Evolutionary conservation across 805 yeast species (phyloP).

Genomic region (Brettanomyces nanus): DNA sequence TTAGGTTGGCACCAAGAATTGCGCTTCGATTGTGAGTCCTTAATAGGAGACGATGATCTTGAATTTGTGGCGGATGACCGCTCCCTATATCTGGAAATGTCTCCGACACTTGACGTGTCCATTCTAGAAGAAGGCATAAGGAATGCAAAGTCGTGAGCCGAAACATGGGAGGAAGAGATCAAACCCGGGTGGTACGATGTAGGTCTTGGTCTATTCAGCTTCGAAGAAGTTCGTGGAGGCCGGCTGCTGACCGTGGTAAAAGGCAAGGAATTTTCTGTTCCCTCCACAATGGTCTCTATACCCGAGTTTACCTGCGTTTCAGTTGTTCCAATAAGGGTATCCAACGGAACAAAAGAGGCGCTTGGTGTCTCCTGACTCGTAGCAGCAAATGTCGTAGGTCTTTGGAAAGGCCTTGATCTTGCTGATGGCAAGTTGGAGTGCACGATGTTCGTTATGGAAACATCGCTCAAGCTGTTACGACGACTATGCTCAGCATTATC

Average conservation of each 20-base stretch:
- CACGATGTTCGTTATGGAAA: constrained; percentile 9
- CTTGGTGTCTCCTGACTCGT: neutral
- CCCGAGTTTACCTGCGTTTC: neutral
- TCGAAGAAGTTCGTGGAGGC: constrained; percentile 14
- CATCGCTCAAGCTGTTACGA: constrained; percentile 23
- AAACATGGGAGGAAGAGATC: constrained; percentile 19
- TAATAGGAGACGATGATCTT: constrained; percentile 22
- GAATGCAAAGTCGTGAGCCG: constrained; percentile 24
- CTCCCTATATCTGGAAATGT: constrained; percentile 10
- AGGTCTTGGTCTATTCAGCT: constrained; percentile 64
- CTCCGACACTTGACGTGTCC: constrained; percentile 14
- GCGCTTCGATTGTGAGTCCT: constrained; percentile 11
- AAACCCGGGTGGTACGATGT: constrained; percentile 75
- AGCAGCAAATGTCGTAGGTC: constrained; percentile 11
- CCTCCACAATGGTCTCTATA: constrained; percentile 39
- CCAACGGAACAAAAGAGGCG: constrained; percentile 1
- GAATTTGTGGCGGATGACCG: constrained; percentile 10
- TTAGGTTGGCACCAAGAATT: constrained; percentile 24
- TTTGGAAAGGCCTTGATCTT: constrained; percentile 5
- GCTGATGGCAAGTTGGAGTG: constrained; percentile 29
- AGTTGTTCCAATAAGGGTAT: neutral
- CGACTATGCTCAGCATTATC: constrained; percentile 32
- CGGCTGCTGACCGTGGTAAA: constrained; percentile 22
- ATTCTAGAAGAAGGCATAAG: constrained; percentile 19
- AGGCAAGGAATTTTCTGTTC: constrained; percentile 24